These are phyloP conservation scores for Gigaspora rosea DNA, from an alignment of 192 early-diverging fungal species.

Conservation along the genomic window DNA sequence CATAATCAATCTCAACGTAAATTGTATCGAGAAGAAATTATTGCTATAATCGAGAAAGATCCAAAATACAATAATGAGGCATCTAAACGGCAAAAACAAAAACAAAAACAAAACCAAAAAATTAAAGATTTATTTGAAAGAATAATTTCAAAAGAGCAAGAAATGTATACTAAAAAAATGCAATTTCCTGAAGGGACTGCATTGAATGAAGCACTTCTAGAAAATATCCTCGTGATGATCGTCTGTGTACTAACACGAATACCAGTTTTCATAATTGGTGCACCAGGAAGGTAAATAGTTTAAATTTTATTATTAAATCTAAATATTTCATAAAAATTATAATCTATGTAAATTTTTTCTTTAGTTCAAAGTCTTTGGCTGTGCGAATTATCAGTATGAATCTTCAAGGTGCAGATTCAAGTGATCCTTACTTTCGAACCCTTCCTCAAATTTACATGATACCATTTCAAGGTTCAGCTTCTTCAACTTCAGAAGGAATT, in stretches of 20 bases:
- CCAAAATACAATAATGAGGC: not conserved
- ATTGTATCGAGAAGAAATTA: not conserved
- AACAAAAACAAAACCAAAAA: too few relatives aligned
- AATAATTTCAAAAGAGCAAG: slow-evolving; percentile 17
- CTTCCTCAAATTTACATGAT: slow-evolving; percentile 23
- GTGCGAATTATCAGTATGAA: slow-evolving; percentile 25
- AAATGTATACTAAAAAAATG: slow-evolving; percentile 21
- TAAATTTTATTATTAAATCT: not conserved
- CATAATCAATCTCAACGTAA: not conserved
- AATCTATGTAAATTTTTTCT: not conserved
- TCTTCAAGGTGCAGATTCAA: slow-evolving; percentile 28
- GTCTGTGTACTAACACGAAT: slow-evolving; percentile 29
- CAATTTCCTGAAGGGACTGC: not conserved
- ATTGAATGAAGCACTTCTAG: slow-evolving; percentile 20
- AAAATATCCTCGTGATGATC: slow-evolving; percentile 26
- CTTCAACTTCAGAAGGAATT: slow-evolving; percentile 30
- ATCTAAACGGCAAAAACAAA: not conserved
- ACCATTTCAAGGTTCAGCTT: slow-evolving; percentile 29
- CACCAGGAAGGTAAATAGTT: slow-evolving; percentile 1
- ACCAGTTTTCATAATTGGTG: not conserved
- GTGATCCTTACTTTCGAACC: slow-evolving; percentile 13
- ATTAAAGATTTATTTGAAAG: not conserved
- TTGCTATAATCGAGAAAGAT: not conserved
- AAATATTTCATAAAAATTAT: not conserved
- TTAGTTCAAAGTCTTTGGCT: slow-evolving; percentile 28